Evolutionary conservation across 139 green algal species (phyloP), one percentile per base, ranked within the genome.

Genomic region (Tetradesmus lagerheimii): DNA sequence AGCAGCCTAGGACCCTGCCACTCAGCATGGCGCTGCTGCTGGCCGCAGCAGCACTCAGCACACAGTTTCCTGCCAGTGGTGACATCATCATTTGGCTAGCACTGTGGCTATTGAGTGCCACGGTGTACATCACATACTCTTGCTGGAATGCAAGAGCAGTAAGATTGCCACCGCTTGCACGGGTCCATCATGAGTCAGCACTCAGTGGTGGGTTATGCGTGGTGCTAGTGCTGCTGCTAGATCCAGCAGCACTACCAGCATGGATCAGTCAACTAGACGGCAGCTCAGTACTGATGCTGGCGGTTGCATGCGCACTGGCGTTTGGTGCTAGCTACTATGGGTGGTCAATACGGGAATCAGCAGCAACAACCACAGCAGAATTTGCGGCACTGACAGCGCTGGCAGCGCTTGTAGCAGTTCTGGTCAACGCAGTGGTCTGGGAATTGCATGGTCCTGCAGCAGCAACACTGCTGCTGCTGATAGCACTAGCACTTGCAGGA

Each of bases 71-170:
- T 23, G 71, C 71, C 41, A 38, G 31, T 41, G 71, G 18, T 79
- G 71, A 37, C 9, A 12, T 38, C n/a, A 79, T 20, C n/a, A 4
- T 4, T 2, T 38, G 31, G 71, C 71, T 38, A 9, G 71, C 71
- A 9, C 71, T 38, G 71, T 38, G 12, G 31, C n/a, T 79, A 11
- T 5, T 79, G 2, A 79, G 71, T 9, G 31, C 31, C 29, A 38
- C 71, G 41, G 71, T 38, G 23, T 79, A 37, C 71, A 79, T 37
- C 14, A 41, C 71, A n/a, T n/a, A 71, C 57, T 71, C 57, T n/a
- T 71, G 57, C 57, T 71, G 57, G 57, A 71, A n/a, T 71, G 57
- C 57, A 71, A 71, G 25, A 71, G 57, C 57, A 71, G 57, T 71
- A 71, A 16, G 57, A 23, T 29, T 79, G 71, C 71, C 71, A 38